phyloP scores from a whole-genome alignment of 1,284 basidiomycete species.

The Phellinidium pouzarii region DNA sequence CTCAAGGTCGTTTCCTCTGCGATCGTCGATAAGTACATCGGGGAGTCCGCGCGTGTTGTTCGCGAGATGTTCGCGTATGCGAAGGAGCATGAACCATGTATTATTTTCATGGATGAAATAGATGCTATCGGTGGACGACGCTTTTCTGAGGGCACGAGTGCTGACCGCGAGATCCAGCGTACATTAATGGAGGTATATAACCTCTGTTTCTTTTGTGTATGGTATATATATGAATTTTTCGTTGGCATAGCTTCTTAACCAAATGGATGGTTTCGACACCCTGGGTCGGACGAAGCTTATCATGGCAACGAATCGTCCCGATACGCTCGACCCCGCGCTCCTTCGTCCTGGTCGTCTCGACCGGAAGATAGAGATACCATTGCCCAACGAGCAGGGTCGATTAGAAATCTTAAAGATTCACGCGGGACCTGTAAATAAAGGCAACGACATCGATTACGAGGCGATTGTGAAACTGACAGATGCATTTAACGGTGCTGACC shows the following conservation, averaged over 20 bases:
- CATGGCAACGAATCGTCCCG: conserved; percentile 96
- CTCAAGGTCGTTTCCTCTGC: conserved; percentile 98
- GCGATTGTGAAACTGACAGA: conserved; percentile 96
- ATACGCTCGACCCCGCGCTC: conserved; percentile 95
- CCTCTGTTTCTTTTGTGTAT: neutral
- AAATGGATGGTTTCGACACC: conserved; percentile 99
- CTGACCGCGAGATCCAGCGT: conserved; percentile 97
- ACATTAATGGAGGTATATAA: conserved; percentile 91
- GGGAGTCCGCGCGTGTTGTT: conserved; percentile 92
- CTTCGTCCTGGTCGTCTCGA: conserved; percentile 95
- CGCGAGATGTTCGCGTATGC: conserved; percentile 99
- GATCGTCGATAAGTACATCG: conserved; percentile 99
- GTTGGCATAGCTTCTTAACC: conserved; percentile 91
- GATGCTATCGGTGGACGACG: conserved; percentile 94
- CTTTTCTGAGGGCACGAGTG: conserved; percentile 97
- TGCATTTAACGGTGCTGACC: conserved; percentile 91
- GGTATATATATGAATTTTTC: too few species aligned
- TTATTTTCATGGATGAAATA: conserved; percentile 99
- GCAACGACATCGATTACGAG: conserved; percentile 92
- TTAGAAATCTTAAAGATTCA: conserved; percentile 99
- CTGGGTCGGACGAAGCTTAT: conserved; percentile 95
- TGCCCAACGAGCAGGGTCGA: conserved; percentile 95
- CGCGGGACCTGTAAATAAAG: conserved; percentile 90
- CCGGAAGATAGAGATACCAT: conserved; percentile 96
- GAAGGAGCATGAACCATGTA: conserved; percentile 94